A percentile compares a stretch with the other conserved stretches of the same genome.
Evolutionary conservation across 208 protist genomes (phyloP).

Genomic region (Crithidia sp.): DNA sequence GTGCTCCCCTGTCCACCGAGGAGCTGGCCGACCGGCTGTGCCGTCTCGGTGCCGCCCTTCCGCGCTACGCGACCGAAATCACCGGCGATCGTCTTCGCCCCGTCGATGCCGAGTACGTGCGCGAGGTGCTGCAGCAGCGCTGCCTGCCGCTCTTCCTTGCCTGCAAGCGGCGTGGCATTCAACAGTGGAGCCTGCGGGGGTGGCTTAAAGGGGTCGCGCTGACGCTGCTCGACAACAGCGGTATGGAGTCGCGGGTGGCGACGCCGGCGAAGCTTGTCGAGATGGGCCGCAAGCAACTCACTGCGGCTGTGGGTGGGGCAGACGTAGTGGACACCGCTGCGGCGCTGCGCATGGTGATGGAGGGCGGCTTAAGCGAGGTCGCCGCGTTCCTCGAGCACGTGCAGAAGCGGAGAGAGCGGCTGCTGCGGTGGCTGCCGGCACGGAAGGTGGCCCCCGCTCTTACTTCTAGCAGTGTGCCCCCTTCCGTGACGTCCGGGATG

Average conservation of each 20-base stretch:
- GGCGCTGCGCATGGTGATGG: slow-evolving; percentile 27
- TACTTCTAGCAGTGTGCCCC: background rate
- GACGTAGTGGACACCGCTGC: slow-evolving; percentile 25
- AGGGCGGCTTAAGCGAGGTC: slow-evolving; percentile 22
- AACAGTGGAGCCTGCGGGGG: slow-evolving; percentile 51
- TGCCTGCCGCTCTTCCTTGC: slow-evolving; percentile 39
- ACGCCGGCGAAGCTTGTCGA: slow-evolving; percentile 29
- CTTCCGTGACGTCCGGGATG: background rate
- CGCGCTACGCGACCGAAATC: slow-evolving; percentile 32
- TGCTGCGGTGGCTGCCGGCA: slow-evolving; percentile 30
- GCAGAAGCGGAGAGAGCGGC: slow-evolving; percentile 21
- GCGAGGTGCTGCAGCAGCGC: slow-evolving; percentile 40
- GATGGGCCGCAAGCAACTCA: slow-evolving; percentile 17
- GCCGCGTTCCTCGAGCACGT: slow-evolving; percentile 33
- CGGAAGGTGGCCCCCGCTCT: background rate
- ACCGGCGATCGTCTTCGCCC: slow-evolving; percentile 31
- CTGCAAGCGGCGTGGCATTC: slow-evolving; percentile 39
- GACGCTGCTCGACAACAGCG: slow-evolving; percentile 37
- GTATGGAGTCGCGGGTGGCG: slow-evolving; percentile 28
- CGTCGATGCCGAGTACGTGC: slow-evolving; percentile 23
- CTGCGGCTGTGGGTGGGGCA: slow-evolving; percentile 9
- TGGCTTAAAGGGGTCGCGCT: slow-evolving; percentile 26
- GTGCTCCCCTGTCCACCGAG: slow-evolving; percentile 26
- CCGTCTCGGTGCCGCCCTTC: slow-evolving; percentile 57
- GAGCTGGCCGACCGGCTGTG: slow-evolving; percentile 70